These are phyloP conservation scores for Suillus bovinus DNA, from an alignment of 768 basidiomycete species.

Conservation along the genomic window DNA sequence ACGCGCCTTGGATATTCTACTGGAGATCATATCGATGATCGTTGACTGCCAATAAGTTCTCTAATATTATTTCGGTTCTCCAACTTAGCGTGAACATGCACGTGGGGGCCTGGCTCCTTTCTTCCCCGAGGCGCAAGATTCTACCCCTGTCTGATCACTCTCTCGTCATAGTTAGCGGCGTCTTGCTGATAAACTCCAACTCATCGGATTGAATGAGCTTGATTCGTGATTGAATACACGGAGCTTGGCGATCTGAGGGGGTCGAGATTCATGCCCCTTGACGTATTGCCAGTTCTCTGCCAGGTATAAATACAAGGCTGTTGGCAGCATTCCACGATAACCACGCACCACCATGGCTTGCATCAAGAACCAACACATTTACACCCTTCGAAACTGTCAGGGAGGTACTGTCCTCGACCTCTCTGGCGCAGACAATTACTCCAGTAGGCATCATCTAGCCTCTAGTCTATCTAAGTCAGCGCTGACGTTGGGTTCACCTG, in stretches of 20 bases:
- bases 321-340: too few species aligned
- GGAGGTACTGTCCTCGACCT: constrained; percentile 55
- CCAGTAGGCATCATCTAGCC: constrained; percentile 36
- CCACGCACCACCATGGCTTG: constrained; percentile 16
- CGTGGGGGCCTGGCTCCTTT: background rate
- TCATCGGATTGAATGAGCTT: background rate
- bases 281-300: background rate
- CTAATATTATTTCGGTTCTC: background rate
- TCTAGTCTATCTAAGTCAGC: background rate
- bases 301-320: constrained; percentile 3
- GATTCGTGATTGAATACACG: background rate
- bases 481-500: background rate
- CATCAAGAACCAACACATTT: constrained; percentile 38
- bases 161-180: constrained; percentile 1
- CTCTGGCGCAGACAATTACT: constrained; percentile 49
- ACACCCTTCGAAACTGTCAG: constrained; percentile 52
- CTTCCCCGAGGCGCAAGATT: background rate
- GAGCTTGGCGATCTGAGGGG: background rate
- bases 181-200: background rate
- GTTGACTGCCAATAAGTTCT: background rate
- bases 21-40: background rate
- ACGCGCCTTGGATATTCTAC: background rate
- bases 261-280: too few species aligned
- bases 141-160: background rate
- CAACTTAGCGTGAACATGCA: background rate